phyloP scores from a whole-genome alignment of 495 filamentous ascomycete genomes.

The Neurospora tetrasperma region DNA sequence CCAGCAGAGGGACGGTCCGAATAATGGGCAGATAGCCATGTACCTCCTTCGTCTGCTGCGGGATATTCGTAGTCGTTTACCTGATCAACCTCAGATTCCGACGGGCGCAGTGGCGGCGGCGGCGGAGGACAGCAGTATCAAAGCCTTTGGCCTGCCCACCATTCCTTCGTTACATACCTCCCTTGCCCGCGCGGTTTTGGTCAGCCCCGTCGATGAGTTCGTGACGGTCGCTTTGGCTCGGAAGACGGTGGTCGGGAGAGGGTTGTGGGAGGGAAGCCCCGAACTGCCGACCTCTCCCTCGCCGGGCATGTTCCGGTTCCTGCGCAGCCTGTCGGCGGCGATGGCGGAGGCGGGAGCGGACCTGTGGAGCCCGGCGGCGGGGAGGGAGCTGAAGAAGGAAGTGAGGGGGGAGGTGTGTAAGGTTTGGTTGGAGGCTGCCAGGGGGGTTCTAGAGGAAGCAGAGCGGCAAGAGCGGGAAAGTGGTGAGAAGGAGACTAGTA shows the following conservation, averaged over 20 bases:
- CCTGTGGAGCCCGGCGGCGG: slow-evolving; percentile 70
- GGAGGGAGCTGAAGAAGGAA: slow-evolving; percentile 48
- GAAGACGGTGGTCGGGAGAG: slow-evolving; percentile 37
- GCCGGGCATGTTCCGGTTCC: slow-evolving; percentile 60
- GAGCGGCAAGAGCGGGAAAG: too few species aligned
- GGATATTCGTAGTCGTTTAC: slow-evolving; percentile 58
- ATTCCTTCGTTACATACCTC: slow-evolving; percentile 49
- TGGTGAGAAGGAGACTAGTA: background rate
- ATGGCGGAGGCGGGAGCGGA: slow-evolving; percentile 69
- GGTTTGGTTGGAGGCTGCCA: slow-evolving; percentile 31
- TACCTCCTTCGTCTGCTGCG: slow-evolving; percentile 71
- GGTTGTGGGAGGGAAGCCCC: slow-evolving; percentile 65
- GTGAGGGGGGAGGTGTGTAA: slow-evolving; percentile 37
- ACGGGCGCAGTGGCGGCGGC: background rate
- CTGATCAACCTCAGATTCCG: slow-evolving; percentile 15
- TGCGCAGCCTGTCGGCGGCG: slow-evolving; percentile 49
- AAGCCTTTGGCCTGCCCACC: slow-evolving; percentile 36
- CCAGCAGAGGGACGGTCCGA: slow-evolving; percentile 28
- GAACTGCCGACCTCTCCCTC: slow-evolving; percentile 75
- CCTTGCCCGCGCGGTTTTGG: slow-evolving; percentile 32
- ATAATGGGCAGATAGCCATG: slow-evolving; percentile 46
- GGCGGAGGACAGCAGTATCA: slow-evolving; percentile 12
- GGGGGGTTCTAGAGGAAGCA: background rate
- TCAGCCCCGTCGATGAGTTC: slow-evolving; percentile 32
- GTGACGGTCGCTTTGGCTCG: slow-evolving; percentile 23